Evolutionary conservation across 805 yeast genomes (phyloP).

Genomic region (Metschnikowia santaceciliae): DNA sequence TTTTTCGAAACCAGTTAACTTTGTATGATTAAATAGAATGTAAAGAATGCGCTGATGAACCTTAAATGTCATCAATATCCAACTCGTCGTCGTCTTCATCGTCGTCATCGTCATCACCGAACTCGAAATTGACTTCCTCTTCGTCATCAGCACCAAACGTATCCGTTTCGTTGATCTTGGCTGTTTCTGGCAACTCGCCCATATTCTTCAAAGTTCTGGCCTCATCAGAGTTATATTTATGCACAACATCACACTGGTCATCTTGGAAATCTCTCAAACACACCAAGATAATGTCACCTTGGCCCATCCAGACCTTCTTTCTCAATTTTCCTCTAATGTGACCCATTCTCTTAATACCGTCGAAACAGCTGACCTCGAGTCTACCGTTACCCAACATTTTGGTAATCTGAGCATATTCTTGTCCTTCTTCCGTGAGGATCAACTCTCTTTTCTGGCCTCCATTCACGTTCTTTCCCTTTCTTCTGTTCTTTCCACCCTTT

Average conservation of each 20-base stretch:
- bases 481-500: conserved; percentile 90
- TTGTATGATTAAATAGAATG: conserved; percentile 2
- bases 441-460: conserved; percentile 92
- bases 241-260: conserved; percentile 96
- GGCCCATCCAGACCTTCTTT: conserved; percentile 99
- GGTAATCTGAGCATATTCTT: conserved; percentile 97
- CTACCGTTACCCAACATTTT: conserved; percentile 99
- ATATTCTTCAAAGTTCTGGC: conserved; percentile 92
- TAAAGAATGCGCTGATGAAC: conserved; percentile 1
- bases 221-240: conserved; percentile 94
- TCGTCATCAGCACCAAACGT: conserved; percentile 95
- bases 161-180: conserved; percentile 96
- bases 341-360: conserved; percentile 89
- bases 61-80: conserved; percentile 91
- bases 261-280: conserved; percentile 98
- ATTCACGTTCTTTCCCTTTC: conserved; percentile 97
- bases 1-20: not conserved
- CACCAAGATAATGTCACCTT: conserved; percentile 94
- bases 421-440: conserved; percentile 89
- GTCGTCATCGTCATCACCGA: conserved; percentile 86
- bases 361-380: conserved; percentile 92
- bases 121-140: conserved; percentile 96
- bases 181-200: conserved; percentile 97
- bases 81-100: conserved; percentile 70
- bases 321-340: conserved; percentile 98